Evolutionary conservation across 73 alveolate genomes (phyloP).

Genomic region (Paramecium sonneborni): DNA sequence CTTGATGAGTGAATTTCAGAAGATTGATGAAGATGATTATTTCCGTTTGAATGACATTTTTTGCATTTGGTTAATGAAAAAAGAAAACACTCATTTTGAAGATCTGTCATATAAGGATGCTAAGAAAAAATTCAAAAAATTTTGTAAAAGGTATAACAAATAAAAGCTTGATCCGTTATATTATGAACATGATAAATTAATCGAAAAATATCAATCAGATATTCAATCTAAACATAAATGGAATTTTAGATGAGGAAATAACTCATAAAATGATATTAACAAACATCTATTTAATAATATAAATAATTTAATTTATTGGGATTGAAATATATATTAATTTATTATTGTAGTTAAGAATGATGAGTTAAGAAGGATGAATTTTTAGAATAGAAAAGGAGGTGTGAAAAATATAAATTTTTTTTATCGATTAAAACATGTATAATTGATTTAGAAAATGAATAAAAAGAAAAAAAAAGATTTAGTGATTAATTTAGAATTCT

Average conservation of each 20-base stretch:
- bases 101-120: neutral
- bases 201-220: neutral
- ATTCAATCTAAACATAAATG: neutral
- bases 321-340: neutral
- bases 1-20: neutral
- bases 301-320: neutral
- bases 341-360: no score
- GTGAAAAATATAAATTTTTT: no score
- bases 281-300: neutral
- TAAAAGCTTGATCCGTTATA: neutral
- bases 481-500: no score
- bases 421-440: no score
- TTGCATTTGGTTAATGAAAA: neutral
- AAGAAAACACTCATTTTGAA: neutral
- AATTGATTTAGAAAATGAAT: no score
- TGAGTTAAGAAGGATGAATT: no score
- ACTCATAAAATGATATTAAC: neutral
- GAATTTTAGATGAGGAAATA: neutral
- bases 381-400: no score
- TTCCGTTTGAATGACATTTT: neutral
- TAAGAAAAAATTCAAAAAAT: neutral
- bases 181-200: neutral
- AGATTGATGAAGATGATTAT: constrained; percentile 6
- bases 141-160: neutral
- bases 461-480: no score